Evolutionary conservation across 140 eudicot species (phyloP).

Genomic region (Anethum foeniculum): DNA sequence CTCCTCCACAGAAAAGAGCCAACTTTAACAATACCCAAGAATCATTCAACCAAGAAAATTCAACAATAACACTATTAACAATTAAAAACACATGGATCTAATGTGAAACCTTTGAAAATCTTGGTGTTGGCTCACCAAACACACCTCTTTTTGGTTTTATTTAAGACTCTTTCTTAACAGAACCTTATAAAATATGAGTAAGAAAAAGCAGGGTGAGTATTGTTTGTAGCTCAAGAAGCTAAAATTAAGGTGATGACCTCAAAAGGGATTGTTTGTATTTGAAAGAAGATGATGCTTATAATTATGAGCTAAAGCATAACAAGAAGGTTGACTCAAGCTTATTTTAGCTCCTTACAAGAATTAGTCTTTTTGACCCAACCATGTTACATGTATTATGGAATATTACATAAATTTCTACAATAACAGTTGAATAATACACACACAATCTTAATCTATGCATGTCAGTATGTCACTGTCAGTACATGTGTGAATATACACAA

Average conservation of each 20-base stretch:
- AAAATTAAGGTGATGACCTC: background rate
- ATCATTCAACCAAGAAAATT: slow-evolving; percentile 9
- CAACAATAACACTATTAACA: background rate
- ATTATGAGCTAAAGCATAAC: slow-evolving; percentile 5
- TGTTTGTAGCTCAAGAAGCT: background rate
- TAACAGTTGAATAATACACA: background rate
- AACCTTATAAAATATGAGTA: slow-evolving; percentile 4
- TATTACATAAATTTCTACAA: background rate
- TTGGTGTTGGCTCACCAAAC: slow-evolving; percentile 23
- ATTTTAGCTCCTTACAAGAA: background rate
- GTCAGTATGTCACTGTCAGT: background rate
- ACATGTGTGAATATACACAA: background rate
- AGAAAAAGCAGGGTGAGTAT: background rate
- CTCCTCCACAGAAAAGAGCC: background rate
- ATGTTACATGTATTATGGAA: background rate
- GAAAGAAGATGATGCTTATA: background rate
- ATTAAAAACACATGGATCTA: slow-evolving; percentile 40
- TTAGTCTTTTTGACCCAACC: background rate
- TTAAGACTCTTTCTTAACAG: background rate
- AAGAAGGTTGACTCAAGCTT: slow-evolving; percentile 12
- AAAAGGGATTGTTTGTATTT: slow-evolving; percentile 10
- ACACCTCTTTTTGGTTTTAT: background rate
- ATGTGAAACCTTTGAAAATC: slow-evolving; percentile 27
- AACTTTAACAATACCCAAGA: slow-evolving; percentile 10
- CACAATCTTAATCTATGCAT: background rate